Conservation (phyloP, 2,329 filamentous ascomycete genomes). For the Knoxdaviesia proteae region DNA sequence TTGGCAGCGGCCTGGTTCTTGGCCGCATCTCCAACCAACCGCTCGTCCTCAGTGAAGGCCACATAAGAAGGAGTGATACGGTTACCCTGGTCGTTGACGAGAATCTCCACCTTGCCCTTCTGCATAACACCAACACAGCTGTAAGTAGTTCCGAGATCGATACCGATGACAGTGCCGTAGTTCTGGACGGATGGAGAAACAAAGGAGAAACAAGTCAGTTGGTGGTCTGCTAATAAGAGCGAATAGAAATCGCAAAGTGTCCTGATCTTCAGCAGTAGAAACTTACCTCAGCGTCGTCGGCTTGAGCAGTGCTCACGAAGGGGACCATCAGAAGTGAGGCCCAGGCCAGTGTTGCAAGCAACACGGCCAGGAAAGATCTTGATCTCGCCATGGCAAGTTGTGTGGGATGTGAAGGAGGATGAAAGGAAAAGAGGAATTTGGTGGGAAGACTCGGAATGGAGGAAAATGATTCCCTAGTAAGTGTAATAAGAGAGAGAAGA, state of each 20-base stretch:
- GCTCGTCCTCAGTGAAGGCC: conserved; percentile 90
- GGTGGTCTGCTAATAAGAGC: neutral
- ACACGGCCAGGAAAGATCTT: conserved; percentile 49
- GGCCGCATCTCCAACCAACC: conserved; percentile 88
- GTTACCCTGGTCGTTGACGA: conserved; percentile 83
- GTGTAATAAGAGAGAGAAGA: neutral
- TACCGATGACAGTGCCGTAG: conserved; percentile 83
- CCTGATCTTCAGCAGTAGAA: neutral
- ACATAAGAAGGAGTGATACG: conserved; percentile 91
- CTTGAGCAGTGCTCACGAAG: conserved; percentile 57
- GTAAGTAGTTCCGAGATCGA: conserved; percentile 79
- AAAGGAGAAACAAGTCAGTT: neutral
- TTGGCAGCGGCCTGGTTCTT: conserved; percentile 86
- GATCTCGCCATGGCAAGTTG: conserved; percentile 27
- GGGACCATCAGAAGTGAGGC: conserved; percentile 77
- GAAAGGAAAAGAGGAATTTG: conserved; percentile 4
- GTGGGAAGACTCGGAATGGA: neutral
- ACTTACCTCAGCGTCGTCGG: conserved; percentile 41
- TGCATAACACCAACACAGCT: conserved; percentile 91
- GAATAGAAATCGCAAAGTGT: too few relatives aligned
- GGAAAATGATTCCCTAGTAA: neutral
- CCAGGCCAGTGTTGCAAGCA: conserved; percentile 82
- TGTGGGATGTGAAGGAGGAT: conserved; percentile 2
- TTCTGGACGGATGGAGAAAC: conserved; percentile 13
- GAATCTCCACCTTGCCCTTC: conserved; percentile 84